Evolutionary conservation across 2,329 filamentous ascomycete species (phyloP).

Genomic region (Rutstroemia sp.): DNA sequence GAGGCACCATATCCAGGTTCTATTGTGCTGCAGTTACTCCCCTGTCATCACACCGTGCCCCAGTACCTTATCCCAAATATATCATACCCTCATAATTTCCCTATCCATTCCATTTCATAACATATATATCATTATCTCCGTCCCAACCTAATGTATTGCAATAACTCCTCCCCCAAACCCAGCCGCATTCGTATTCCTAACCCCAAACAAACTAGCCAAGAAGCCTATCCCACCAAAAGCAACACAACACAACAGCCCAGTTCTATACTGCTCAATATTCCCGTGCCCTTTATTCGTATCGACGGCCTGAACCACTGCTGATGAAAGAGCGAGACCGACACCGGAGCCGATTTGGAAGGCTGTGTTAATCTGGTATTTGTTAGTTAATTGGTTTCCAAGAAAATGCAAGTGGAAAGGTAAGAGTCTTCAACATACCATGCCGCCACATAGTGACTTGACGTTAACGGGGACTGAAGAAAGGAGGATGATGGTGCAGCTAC

Average conservation of each 20-base stretch:
- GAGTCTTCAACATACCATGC: slow-evolving; percentile 23
- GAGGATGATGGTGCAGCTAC: slow-evolving; percentile 35
- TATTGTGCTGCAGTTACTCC: no score
- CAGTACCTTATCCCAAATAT: neutral
- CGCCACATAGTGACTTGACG: slow-evolving; percentile 35
- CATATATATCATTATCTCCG: neutral
- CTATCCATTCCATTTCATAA: no score
- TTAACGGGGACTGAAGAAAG: slow-evolving; percentile 34
- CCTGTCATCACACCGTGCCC: no score
- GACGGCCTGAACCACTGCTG: slow-evolving; percentile 33
- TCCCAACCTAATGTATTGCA: neutral
- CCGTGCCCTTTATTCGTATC: slow-evolving; percentile 32
- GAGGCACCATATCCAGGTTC: no score
- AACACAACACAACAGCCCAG: slow-evolving; percentile 36
- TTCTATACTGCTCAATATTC: slow-evolving; percentile 31
- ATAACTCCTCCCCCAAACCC: neutral
- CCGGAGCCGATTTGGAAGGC: slow-evolving; percentile 37
- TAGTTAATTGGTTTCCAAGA: neutral
- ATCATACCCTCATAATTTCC: neutral
- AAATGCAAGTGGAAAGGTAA: neutral
- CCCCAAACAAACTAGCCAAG: slow-evolving; percentile 19
- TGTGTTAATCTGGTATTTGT: slow-evolving; percentile 30
- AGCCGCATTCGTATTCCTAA: slow-evolving; percentile 13
- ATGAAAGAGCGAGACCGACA: slow-evolving; percentile 34
- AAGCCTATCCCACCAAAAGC: slow-evolving; percentile 34